These are phyloP conservation scores for Xylariaceae sp. DNA, from an alignment of 2,329 filamentous ascomycete species.

Conservation along the genomic window DNA sequence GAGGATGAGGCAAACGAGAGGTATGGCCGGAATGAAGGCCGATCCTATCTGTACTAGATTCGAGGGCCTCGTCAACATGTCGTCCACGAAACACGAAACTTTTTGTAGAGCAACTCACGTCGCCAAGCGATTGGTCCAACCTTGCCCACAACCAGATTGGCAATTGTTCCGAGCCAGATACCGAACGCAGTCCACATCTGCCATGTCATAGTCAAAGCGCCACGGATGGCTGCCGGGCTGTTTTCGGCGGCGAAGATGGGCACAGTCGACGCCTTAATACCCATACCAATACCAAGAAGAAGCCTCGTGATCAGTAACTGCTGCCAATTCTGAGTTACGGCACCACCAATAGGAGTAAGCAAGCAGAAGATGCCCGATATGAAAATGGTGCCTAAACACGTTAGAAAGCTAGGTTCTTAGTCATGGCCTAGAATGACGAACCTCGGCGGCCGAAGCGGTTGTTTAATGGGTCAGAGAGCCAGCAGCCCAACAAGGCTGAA, in stretches of 20 bases:
- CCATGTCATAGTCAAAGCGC: slow-evolving; percentile 79
- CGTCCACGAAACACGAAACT: not conserved
- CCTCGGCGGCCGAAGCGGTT: slow-evolving; percentile 56
- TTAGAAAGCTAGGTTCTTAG: slow-evolving; percentile 4
- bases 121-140: slow-evolving; percentile 36
- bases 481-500: slow-evolving; percentile 50
- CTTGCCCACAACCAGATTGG: slow-evolving; percentile 51
- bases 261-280: slow-evolving; percentile 65
- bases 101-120: slow-evolving; percentile 12
- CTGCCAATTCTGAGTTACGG: slow-evolving; percentile 43
- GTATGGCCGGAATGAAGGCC: slow-evolving; percentile 56
- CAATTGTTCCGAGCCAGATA: slow-evolving; percentile 57
- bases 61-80: not conserved
- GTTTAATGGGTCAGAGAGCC: slow-evolving; percentile 58
- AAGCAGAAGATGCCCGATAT: slow-evolving; percentile 69
- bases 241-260: slow-evolving; percentile 75
- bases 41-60: slow-evolving; percentile 36
- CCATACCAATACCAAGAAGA: slow-evolving; percentile 72
- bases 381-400: slow-evolving; percentile 64
- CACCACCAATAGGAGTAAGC: slow-evolving; percentile 41
- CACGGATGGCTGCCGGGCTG: slow-evolving; percentile 63
- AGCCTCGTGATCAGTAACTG: slow-evolving; percentile 61
- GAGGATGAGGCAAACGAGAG: slow-evolving; percentile 57
- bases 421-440: slow-evolving; percentile 6
- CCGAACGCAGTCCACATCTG: slow-evolving; percentile 63